Base-by-base conservation (phyloP, 2,329 filamentous ascomycete species). In the Alternaria sp. region DNA sequence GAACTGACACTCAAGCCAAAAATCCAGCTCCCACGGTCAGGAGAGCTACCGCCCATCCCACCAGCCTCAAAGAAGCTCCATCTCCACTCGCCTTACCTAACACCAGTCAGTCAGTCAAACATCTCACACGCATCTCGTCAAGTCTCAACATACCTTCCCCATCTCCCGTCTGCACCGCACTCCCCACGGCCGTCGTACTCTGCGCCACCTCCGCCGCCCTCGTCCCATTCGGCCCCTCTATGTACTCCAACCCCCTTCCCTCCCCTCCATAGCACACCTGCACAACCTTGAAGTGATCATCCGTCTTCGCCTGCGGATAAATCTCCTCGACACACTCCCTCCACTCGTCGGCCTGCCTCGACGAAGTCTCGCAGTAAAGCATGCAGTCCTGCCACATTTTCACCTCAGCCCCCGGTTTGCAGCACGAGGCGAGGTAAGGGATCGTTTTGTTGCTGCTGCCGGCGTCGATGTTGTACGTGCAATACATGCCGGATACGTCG, bases 271-370 rank as follows among this genome's bases (percentile, higher is more conserved):
- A 41, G 37, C 37, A 41, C 37, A 0, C 37, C 37, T 41, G 37
- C 25, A 26, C 25, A 26, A 26, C 25, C 25, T 26, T 3, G 2
- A 26, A 26, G 8, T 26, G 25, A 9, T 2, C 2, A 41, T 41
- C 37, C n/a, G 37, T 41, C 37, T 41, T 41, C 37, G 37, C 37
- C n/a, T 41, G 0, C 15, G 37, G 37, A 18, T 41, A 41, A 41
- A 18, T 41, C n/a, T 18, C n/a, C 37, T 41, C 37, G 37, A 41
- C 37, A 1, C 37, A 41, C 15, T 41, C 37, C 37, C 37, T 41
- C 37, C 37, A 41, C 15, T 11, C n/a, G 0, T 11, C 1, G 0
- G 0, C 1, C 37, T 41, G 37, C 15, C 10, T 9, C 8, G 1
- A 6, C 37, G 37, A 2, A 41, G 1, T 1, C n/a, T 41, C 37